These are phyloP conservation scores for Xylaria sp. DNA, from an alignment of 2,329 filamentous ascomycete species.

Conservation along the genomic window DNA sequence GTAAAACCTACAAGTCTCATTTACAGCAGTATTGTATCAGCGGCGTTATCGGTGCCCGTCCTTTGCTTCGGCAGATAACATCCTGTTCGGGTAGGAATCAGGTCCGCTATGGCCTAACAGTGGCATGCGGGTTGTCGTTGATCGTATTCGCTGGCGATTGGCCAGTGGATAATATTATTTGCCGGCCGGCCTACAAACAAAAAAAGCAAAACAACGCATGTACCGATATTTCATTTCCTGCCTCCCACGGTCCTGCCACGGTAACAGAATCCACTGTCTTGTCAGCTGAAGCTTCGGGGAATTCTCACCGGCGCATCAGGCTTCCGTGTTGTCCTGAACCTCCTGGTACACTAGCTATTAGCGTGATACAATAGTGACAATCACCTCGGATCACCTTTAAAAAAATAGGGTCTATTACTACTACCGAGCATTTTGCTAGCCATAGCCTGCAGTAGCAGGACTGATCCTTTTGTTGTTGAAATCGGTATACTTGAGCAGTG, in stretches of 20 bases:
- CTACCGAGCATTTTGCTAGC: conserved; percentile 13
- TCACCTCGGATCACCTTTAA: too few relatives aligned
- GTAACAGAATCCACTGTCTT: conserved; percentile 7
- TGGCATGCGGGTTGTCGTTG: conserved; percentile 12
- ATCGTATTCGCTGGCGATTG: conserved; percentile 13
- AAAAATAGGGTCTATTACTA: conserved; percentile 5
- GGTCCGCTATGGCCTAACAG: conserved; percentile 17
- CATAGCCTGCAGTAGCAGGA: neutral
- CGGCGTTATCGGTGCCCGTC: neutral
- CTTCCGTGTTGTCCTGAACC: neutral
- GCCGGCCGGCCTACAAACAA: conserved; percentile 33
- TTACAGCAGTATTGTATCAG: conserved; percentile 21
- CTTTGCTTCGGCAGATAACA: conserved; percentile 3
- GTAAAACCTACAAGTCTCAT: neutral
- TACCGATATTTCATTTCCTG: conserved; percentile 12
- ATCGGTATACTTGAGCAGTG: neutral
- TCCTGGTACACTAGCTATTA: neutral
- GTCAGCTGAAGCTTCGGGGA: conserved; percentile 29
- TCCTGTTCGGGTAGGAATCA: neutral
- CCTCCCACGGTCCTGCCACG: conserved; percentile 5
- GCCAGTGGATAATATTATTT: conserved; percentile 23
- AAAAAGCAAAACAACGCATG: neutral
- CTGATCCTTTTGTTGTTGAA: neutral
- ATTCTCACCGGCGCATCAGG: conserved; percentile 14
- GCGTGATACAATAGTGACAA: neutral